Conservation (phyloP, 164 flowering plant genomes). For the Berberis thunbergii region DNA sequence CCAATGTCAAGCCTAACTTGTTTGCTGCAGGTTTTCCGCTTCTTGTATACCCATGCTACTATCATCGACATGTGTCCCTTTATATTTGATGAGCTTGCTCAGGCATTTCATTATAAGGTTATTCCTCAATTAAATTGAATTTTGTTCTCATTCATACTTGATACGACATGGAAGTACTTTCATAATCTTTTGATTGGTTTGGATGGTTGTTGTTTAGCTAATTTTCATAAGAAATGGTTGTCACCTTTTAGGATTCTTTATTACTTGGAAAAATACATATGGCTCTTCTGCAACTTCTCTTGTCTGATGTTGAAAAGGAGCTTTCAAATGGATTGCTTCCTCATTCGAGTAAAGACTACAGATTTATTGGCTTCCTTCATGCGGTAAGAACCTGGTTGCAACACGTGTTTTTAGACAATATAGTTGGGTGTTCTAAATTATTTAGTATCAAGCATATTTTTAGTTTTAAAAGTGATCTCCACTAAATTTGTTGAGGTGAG, state of each 20-base stretch:
- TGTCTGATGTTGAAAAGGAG: slow-evolving; percentile 56
- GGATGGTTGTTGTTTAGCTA: not conserved
- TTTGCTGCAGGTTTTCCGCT: slow-evolving; percentile 63
- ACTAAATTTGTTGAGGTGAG: too few species aligned
- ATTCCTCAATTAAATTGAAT: slow-evolving; percentile 5
- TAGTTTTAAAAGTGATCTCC: too few species aligned
- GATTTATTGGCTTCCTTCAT: slow-evolving; percentile 62
- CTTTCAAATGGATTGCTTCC: slow-evolving; percentile 35
- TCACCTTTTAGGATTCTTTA: slow-evolving; percentile 53
- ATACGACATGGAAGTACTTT: too few species aligned
- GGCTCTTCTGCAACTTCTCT: slow-evolving; percentile 60
- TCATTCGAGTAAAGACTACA: slow-evolving; percentile 49
- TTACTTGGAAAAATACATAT: slow-evolving; percentile 79
- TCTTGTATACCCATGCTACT: slow-evolving; percentile 59
- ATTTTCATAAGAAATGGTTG: slow-evolving; percentile 1
- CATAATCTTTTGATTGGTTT: not conserved
- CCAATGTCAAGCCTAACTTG: slow-evolving; percentile 6
- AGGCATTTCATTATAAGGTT: slow-evolving; percentile 90
- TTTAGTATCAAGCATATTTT: not conserved
- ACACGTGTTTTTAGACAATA: not conserved
- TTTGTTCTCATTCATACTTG: not conserved
- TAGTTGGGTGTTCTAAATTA: not conserved
- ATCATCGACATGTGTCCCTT: slow-evolving; percentile 43
- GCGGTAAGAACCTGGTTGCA: slow-evolving; percentile 37
- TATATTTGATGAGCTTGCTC: slow-evolving; percentile 86